Conservation (phyloP, 2,329 filamentous ascomycete genomes). For the Talaromyces amestolkiae region DNA sequence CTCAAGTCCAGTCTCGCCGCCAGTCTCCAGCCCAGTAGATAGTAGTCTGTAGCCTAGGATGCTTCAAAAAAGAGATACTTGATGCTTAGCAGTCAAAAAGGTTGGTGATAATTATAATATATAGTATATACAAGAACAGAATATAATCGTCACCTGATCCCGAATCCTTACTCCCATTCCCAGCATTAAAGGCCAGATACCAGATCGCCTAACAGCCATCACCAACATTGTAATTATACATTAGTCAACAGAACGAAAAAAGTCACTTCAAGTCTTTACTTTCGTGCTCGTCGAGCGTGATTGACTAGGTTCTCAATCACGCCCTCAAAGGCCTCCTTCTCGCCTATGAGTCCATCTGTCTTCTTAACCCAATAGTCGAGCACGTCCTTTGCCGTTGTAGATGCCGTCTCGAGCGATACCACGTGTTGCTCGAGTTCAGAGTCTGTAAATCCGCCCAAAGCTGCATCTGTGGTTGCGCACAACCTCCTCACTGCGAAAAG, state of each 20-base stretch:
- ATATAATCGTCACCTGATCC: neutral
- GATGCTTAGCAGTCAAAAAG: neutral
- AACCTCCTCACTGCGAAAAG: conserved; percentile 73
- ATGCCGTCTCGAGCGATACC: conserved; percentile 64
- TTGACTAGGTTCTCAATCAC: conserved; percentile 96
- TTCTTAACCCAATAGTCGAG: conserved; percentile 85
- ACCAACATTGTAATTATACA: conserved; percentile 4
- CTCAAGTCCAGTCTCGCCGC: neutral
- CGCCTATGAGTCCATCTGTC: conserved; percentile 81
- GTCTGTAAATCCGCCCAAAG: conserved; percentile 74
- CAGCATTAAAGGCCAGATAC: conserved; percentile 1
- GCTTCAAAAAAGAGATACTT: neutral
- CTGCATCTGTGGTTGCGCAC: conserved; percentile 80
- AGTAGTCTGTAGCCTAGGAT: neutral
- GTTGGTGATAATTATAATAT: neutral
- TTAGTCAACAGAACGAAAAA: neutral
- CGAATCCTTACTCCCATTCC: neutral
- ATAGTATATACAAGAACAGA: conserved; percentile 16
- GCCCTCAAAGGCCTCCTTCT: conserved; percentile 90
- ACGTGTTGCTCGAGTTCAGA: conserved; percentile 73
- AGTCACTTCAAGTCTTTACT: conserved; percentile 49
- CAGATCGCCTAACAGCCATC: neutral
- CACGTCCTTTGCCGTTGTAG: conserved; percentile 69
- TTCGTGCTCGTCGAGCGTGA: conserved; percentile 80
- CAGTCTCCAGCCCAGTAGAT: neutral